Conservation (phyloP, 2,329 filamentous ascomycete species). For the Geosmithia putterillii region DNA sequence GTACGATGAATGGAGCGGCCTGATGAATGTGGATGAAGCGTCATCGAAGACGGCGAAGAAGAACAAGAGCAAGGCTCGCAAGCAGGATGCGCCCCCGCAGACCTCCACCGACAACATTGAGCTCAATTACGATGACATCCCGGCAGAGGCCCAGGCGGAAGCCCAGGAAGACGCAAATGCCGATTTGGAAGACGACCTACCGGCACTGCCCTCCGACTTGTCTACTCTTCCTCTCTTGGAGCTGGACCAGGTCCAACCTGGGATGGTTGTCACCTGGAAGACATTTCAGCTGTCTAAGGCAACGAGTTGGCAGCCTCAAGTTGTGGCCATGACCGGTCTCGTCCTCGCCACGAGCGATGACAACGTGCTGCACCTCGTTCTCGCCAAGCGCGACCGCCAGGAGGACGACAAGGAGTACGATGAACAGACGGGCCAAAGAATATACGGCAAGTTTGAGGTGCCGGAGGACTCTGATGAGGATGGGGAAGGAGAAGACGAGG, state of each 20-base stretch:
- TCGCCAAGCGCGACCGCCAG: constrained; percentile 58
- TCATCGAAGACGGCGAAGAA: constrained; percentile 22
- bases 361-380: constrained; percentile 40
- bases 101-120: constrained; percentile 14
- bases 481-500: constrained; percentile 43
- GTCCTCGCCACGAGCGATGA: constrained; percentile 44
- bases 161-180: constrained; percentile 31
- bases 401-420: constrained; percentile 49
- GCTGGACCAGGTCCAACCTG: constrained; percentile 33
- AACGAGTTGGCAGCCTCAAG: constrained; percentile 53
- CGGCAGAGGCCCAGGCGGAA: constrained; percentile 13
- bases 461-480: constrained; percentile 47
- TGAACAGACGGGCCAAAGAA: constrained; percentile 53
- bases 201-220: constrained; percentile 45
- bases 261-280: constrained; percentile 60
- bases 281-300: constrained; percentile 47
- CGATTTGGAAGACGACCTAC: constrained; percentile 43
- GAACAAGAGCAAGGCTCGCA: constrained; percentile 17
- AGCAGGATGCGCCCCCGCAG: constrained; percentile 1
- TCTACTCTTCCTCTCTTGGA: constrained; percentile 37
- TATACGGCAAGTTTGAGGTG: constrained; percentile 71
- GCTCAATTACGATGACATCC: constrained; percentile 26
- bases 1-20: constrained; percentile 10
- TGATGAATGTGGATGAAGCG: constrained; percentile 2
- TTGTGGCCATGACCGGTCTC: constrained; percentile 53